Conservation (phyloP, 2,329 filamentous ascomycete species). For the Neofusicoccum sp. region DNA sequence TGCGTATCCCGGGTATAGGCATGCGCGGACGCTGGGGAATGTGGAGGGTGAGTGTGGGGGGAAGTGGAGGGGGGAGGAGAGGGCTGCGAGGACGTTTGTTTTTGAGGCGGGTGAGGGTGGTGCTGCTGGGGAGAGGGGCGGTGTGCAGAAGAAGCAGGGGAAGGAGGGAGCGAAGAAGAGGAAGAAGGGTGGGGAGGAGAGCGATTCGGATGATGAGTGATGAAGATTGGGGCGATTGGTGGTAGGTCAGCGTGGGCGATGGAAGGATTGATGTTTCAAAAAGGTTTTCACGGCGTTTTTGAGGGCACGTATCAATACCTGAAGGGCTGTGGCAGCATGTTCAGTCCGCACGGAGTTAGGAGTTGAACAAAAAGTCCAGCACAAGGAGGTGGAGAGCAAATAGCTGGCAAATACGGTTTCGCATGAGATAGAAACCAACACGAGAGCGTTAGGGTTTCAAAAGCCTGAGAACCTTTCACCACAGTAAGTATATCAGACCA, state of each 20-base stretch:
- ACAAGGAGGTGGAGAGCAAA: too few relatives aligned
- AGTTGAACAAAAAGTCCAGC: background rate
- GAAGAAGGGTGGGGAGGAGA: slow-evolving; percentile 20
- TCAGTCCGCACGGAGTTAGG: too few relatives aligned
- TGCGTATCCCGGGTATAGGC: slow-evolving; percentile 71
- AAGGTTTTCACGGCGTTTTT: background rate
- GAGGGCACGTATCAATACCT: background rate
- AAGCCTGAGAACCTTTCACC: too few relatives aligned
- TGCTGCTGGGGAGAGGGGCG: slow-evolving; percentile 22
- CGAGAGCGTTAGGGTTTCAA: too few relatives aligned
- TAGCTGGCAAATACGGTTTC: too few relatives aligned
- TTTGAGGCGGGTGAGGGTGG: slow-evolving; percentile 39
- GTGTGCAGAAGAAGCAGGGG: slow-evolving; percentile 19
- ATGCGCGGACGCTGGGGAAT: slow-evolving; percentile 69
- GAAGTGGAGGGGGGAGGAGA: slow-evolving; percentile 50
- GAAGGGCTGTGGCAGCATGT: too few relatives aligned
- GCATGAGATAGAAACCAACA: too few relatives aligned
- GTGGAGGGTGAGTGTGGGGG: slow-evolving; percentile 42
- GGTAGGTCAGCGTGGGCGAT: background rate
- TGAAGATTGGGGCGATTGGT: background rate
- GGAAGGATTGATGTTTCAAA: background rate
- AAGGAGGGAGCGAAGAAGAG: slow-evolving; percentile 18
- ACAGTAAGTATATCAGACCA: too few relatives aligned
- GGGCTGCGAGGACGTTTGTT: slow-evolving; percentile 47
- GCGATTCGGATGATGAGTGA: slow-evolving; percentile 5